Base-by-base conservation (phyloP, 495 filamentous ascomycete species). In the Cercophora samala region DNA sequence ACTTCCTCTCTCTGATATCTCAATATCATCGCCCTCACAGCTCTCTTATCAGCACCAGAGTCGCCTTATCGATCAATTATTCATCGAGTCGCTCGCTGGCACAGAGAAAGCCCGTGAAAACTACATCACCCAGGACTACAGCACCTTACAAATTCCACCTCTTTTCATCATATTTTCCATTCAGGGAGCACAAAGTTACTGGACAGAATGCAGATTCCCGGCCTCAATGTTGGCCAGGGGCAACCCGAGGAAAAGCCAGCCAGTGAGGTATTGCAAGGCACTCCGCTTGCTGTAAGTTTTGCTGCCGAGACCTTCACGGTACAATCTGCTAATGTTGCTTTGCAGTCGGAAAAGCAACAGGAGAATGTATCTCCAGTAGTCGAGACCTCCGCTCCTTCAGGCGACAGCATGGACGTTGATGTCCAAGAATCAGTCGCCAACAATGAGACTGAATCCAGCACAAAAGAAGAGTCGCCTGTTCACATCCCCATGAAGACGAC, bases 191-290 rank as follows among this genome's bases (percentile, higher is more conserved):
- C n/a, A 19, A 29, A 17, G 13, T 2, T n/a, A n/a, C n/a, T n/a
- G n/a, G n/a, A n/a, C n/a, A n/a, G n/a, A n/a, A 69, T 80, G 29
- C 76, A 81, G 51, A 81, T 81, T 19, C 78, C 80, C 5, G 78
- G 78, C 63, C 77, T 81, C 23, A 46, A 46, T 17, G 5, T 46
- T 46, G 75, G 75, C 64, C 65, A 72, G 46, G 75, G 73, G 13
- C 68, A 65, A 54, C 67, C 70, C 2, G 73, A 77, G 25, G 73
- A 76, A 60, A 52, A 63, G 19, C 68, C 73, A 23, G 71, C 75
- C 6, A 37, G 37, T 15, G 64, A 68, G 21, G 71, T 67, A 2
- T 11, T 9, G 2, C 37, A 46, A 46, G 11, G 13, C 8, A 17
- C 37, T 17, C 15, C 37, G 6, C 0, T 18, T 9, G 37, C 11